Base-by-base conservation (phyloP, 345 rosid species). In the Syzygium jambos region DNA sequence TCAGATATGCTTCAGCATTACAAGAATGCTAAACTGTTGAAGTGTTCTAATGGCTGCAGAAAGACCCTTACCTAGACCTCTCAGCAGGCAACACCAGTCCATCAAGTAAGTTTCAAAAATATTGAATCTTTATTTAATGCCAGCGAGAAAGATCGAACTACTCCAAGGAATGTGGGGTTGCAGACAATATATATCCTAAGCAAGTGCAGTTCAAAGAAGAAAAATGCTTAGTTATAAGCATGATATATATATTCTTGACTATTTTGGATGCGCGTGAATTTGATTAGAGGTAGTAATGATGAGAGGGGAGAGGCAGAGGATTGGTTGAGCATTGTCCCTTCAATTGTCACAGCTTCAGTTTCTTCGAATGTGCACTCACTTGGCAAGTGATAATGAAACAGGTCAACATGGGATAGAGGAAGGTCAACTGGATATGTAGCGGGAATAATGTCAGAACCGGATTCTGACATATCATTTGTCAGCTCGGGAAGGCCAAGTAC, bases 401-500 rank as follows among this genome's bases (percentile, higher is more conserved):
- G 99, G 93, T 94, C 96, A 8, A 94, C 94, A 19, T 51, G 90
- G 85, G 89, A 84, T 51, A 88, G 65, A 84, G 90, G 91, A 90
- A 90, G 91, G 53, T 55, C 80, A 14, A 12, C 84, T 34, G 80
- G 84, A 51, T 93, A 90, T 88, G 85, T 95, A 59, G 91, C 89
- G 19, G 86, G 56, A 15, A 95, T 95, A 84, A 90, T 92, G 49
- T 86, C 93, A 34, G 99, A 96, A 65, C 29, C 94, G 4, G 98
- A 94, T 46, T 89, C 94, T 9, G 98, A 98, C 87, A 94, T 96
- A 88, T 94, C 99, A 65, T 94, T 94, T 88, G 94, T 96, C 89
- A 95, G 98, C 95, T 94, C 98, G 2, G 95, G 93, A 30, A 90
- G 99, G 88, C 95, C 98, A 49, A 98, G 99, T 94, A 91, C 92